phyloP scores from a whole-genome alignment of 345 rosid species.

The Cardamine chenopodiifolia region DNA sequence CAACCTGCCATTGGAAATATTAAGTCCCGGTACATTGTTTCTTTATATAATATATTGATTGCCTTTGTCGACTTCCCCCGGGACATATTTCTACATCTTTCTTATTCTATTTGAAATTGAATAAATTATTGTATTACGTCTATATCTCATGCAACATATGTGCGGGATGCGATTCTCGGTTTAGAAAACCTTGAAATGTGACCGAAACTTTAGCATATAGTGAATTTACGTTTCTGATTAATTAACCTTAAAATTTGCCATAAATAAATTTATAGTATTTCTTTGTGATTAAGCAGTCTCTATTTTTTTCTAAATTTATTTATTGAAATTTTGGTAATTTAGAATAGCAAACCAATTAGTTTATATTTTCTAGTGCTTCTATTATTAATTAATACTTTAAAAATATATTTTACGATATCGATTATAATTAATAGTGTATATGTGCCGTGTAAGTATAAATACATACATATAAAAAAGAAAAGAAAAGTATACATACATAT shows the following conservation, averaged over 20 bases:
- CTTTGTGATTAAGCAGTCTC: neutral
- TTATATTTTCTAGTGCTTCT: no score
- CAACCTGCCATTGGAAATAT: constrained; percentile 31
- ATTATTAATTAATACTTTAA: no score
- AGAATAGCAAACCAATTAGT: neutral
- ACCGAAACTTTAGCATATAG: neutral
- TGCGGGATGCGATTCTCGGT: no score
- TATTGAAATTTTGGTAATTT: no score
- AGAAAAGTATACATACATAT: no score
- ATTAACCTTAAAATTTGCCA: neutral
- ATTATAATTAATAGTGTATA: neutral
- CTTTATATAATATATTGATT: constrained; percentile 29
- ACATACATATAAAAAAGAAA: no score
- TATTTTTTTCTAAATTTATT: no score
- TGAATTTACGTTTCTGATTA: neutral
- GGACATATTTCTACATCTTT: constrained; percentile 37
- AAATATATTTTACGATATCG: neutral
- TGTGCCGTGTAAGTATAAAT: neutral
- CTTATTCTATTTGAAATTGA: constrained; percentile 22
- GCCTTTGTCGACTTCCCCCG: constrained; percentile 35
- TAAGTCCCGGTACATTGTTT: constrained; percentile 34
- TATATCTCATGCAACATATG: constrained; percentile 9
- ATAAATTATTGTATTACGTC: constrained; percentile 15
- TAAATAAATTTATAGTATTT: neutral
- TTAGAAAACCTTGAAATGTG: no score